Evolutionary conservation across 1,139 yeast genomes (phyloP).

Genomic region (Trichomonascaceae sp.): DNA sequence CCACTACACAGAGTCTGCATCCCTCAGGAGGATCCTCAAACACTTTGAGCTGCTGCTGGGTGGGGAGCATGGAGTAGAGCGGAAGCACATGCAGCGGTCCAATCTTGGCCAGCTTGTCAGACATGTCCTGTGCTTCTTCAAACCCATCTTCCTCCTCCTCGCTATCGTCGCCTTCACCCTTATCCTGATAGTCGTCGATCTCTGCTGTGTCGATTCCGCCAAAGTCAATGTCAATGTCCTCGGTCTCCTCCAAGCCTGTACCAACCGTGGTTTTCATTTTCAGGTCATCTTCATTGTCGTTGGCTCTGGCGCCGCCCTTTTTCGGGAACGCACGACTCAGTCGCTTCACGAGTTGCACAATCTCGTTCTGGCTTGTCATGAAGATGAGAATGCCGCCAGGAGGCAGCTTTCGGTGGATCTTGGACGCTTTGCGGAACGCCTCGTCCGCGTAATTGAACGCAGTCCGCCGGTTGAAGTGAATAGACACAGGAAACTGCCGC

Average conservation of each 20-base stretch:
- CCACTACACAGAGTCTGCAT: conserved; percentile 78
- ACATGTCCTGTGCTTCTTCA: conserved; percentile 67
- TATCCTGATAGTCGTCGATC: conserved; percentile 31
- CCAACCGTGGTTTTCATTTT: conserved; percentile 33
- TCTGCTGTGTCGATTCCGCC: conserved; percentile 34
- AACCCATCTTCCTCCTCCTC: conserved; percentile 81
- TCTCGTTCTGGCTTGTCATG: conserved; percentile 91
- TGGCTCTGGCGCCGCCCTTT: conserved; percentile 18
- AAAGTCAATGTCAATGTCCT: conserved; percentile 82
- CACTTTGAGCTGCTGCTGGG: conserved; percentile 88
- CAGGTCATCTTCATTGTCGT: conserved; percentile 6
- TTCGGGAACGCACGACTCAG: conserved; percentile 60
- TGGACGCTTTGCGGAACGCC: conserved; percentile 71
- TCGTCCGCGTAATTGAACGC: conserved; percentile 71
- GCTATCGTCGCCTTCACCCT: conserved; percentile 34
- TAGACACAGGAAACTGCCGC: conserved; percentile 86
- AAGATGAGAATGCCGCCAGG: conserved; percentile 91
- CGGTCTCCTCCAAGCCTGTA: conserved; percentile 53
- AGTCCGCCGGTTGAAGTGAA: conserved; percentile 79
- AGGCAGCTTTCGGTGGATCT: conserved; percentile 76
- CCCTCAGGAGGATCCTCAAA: conserved; percentile 79
- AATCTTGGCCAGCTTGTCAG: too few species aligned
- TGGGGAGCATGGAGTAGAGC: conserved; percentile 79
- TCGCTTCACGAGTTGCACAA: conserved; percentile 57
- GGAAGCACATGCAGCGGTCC: conserved; percentile 90